These are phyloP conservation scores for Phytophthora palmivora DNA, from an alignment of 352 stramenopile species.

Conservation along the genomic window DNA sequence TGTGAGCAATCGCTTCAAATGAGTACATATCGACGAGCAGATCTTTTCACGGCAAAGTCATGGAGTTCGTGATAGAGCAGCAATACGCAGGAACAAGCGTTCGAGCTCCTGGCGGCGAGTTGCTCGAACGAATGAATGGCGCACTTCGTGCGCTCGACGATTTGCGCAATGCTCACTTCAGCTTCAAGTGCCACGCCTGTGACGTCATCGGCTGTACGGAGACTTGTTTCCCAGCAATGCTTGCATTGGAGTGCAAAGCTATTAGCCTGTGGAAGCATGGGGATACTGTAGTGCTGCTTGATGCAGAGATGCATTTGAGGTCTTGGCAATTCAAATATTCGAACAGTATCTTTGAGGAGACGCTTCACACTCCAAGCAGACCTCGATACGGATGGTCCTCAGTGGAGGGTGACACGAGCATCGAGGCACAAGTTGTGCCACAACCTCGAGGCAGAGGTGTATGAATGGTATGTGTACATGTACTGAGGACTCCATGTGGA, in stretches of 20 bases:
- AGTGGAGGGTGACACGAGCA: neutral
- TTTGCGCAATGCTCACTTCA: conserved; percentile 28
- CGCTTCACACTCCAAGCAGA: conserved; percentile 1
- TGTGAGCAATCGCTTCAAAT: conserved; percentile 26
- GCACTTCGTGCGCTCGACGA: conserved; percentile 17
- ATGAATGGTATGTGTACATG: too few species aligned
- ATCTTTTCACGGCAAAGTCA: conserved; percentile 15
- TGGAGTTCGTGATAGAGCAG: too few species aligned
- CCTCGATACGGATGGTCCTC: neutral
- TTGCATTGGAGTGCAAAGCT: too few species aligned
- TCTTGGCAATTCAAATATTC: neutral
- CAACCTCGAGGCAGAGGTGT: too few species aligned
- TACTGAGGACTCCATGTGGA: neutral
- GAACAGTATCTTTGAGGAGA: conserved; percentile 7
- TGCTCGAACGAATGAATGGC: conserved; percentile 3
- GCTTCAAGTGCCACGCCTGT: conserved; percentile 29
- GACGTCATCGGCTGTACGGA: conserved; percentile 18
- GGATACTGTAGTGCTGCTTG: too few species aligned
- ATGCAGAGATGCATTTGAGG: neutral
- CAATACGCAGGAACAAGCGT: neutral
- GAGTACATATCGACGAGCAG: conserved; percentile 10
- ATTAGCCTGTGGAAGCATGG: too few species aligned
- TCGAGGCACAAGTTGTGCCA: too few species aligned
- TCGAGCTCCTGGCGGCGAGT: neutral
- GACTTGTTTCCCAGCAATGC: neutral